Conservation (phyloP, 2,329 filamentous ascomycete species). For the Colletotrichum echinochloae region DNA sequence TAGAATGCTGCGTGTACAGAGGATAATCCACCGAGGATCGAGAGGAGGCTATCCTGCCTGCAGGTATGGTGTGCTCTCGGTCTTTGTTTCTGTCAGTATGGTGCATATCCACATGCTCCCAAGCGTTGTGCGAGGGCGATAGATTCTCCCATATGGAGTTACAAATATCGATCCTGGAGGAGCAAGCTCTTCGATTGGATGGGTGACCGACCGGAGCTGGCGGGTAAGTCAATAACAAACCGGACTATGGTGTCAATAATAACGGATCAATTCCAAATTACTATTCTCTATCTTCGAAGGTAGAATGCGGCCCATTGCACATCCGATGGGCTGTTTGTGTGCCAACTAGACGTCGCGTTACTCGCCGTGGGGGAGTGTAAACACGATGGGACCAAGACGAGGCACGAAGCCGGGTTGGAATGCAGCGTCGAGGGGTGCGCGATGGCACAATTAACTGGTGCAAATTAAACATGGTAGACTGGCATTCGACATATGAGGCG, state of each 20-base stretch:
- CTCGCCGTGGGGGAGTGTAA: slow-evolving; percentile 13
- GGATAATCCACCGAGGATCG: no score
- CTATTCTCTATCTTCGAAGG: slow-evolving; percentile 5
- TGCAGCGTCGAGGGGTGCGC: slow-evolving; percentile 13
- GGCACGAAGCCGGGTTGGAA: slow-evolving; percentile 12
- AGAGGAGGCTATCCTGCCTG: background rate
- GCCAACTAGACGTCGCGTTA: slow-evolving; percentile 16
- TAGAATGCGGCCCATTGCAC: slow-evolving; percentile 26
- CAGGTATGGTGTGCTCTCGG: background rate
- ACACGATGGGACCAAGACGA: slow-evolving; percentile 20
- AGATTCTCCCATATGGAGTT: background rate
- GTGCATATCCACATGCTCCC: background rate
- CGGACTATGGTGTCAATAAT: slow-evolving; percentile 2
- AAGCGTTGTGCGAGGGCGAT: background rate
- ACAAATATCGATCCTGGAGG: background rate
- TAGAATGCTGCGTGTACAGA: background rate
- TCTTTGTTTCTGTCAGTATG: background rate
- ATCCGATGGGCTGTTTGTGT: background rate
- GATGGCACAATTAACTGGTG: slow-evolving; percentile 27
- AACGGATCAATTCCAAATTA: slow-evolving; percentile 24
- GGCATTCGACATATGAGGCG: slow-evolving; percentile 23
- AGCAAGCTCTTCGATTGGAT: background rate
- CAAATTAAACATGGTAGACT: slow-evolving; percentile 29
- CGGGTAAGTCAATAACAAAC: background rate
- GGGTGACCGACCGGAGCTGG: background rate